Evolutionary conservation across 371 early-diverging fungal species (phyloP).

Genomic region (Rhizomucor pusillus): DNA sequence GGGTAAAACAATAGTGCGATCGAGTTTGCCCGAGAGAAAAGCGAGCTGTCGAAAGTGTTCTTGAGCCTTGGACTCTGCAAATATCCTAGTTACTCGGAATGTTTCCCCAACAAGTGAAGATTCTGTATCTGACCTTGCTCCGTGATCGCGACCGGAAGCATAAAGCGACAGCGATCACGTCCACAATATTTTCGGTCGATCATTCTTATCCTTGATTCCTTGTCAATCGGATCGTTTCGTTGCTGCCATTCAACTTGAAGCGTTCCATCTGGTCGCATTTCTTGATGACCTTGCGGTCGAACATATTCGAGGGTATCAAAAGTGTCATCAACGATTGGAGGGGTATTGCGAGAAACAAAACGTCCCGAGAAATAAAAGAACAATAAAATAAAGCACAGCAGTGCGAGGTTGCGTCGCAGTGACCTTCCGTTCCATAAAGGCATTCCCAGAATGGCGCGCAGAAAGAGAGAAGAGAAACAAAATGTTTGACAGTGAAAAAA

Average conservation of each 20-base stretch:
- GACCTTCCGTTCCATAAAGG: slow-evolving; percentile 15
- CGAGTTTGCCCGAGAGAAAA: slow-evolving; percentile 25
- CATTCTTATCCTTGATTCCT: slow-evolving; percentile 6
- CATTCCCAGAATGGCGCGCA: too few relatives aligned
- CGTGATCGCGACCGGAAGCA: slow-evolving; percentile 30
- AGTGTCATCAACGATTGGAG: background rate
- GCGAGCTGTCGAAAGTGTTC: slow-evolving; percentile 36
- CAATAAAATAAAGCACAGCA: slow-evolving; percentile 17
- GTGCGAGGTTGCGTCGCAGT: slow-evolving; percentile 12
- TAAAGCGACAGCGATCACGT: slow-evolving; percentile 26
- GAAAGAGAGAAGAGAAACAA: too few relatives aligned
- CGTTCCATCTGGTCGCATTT: too few relatives aligned
- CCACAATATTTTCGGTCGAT: slow-evolving; percentile 38
- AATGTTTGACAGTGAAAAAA: too few relatives aligned
- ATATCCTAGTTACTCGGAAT: background rate
- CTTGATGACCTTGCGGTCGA: slow-evolving; percentile 10
- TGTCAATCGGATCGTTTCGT: too few relatives aligned
- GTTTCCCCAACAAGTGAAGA: background rate
- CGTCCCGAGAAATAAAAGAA: slow-evolving; percentile 16
- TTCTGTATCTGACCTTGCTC: slow-evolving; percentile 55
- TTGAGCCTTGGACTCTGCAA: slow-evolving; percentile 35
- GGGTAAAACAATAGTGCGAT: slow-evolving; percentile 35
- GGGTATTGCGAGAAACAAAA: slow-evolving; percentile 10
- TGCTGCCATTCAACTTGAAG: too few relatives aligned
- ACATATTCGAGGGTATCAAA: slow-evolving; percentile 6